A percentile compares a stretch with the other conserved stretches of the same genome.
Evolutionary conservation across 2,329 filamentous ascomycete genomes (phyloP).

Genomic region (Hypoxylon sp.): DNA sequence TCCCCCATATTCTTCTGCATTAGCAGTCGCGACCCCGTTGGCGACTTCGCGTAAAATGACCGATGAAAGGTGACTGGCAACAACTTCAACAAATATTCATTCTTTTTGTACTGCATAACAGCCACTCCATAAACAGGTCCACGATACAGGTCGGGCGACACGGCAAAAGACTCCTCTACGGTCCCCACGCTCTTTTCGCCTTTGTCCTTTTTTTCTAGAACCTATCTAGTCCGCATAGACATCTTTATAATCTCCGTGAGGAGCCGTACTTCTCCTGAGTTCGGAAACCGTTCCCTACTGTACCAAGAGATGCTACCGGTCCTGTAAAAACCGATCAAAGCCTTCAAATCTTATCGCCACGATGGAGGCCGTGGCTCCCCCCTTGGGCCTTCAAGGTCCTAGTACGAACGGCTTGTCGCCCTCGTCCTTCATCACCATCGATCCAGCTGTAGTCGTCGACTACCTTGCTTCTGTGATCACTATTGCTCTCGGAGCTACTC

Average conservation of each 20-base stretch:
- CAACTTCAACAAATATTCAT: constrained; percentile 32
- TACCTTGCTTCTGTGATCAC: constrained; percentile 79
- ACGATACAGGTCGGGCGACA: constrained; percentile 34
- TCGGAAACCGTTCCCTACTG: constrained; percentile 41
- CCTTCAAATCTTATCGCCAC: constrained; percentile 48
- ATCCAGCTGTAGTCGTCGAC: constrained; percentile 78
- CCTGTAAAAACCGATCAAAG: constrained; percentile 38
- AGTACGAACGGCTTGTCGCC: constrained; percentile 63
- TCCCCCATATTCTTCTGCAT: constrained; percentile 25
- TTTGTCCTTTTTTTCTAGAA: constrained; percentile 32
- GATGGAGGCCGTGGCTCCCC: constrained; percentile 69
- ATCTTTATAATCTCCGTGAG: constrained; percentile 32
- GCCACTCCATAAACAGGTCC: constrained; percentile 28
- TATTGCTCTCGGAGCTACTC: constrained; percentile 80
- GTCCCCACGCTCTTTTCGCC: constrained; percentile 46
- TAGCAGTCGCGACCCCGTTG: constrained; percentile 48
- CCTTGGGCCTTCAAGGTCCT: constrained; percentile 59
- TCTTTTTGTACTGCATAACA: constrained; percentile 34
- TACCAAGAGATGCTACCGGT: constrained; percentile 47
- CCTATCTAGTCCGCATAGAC: constrained; percentile 42
- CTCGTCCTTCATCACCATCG: constrained; percentile 69
- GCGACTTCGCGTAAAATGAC: constrained; percentile 45
- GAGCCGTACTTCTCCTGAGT: constrained; percentile 39
- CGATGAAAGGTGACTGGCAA: constrained; percentile 23
- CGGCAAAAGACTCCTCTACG: constrained; percentile 33